Conservation (phyloP, 2,329 filamentous ascomycete genomes). For the Dactylellina parvicollis region DNA sequence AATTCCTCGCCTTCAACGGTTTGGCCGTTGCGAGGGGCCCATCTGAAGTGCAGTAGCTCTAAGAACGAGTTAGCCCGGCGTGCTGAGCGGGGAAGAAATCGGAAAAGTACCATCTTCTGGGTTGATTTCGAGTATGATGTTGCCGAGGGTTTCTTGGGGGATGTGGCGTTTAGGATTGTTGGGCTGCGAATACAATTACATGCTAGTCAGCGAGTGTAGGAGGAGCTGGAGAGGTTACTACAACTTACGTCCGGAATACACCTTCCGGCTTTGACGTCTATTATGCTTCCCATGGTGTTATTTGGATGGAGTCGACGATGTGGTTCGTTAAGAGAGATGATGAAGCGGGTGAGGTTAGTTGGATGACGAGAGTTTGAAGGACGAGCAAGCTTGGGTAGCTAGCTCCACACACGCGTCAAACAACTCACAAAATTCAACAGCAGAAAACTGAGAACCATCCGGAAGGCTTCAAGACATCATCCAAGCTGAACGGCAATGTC, state of each 20-base stretch:
- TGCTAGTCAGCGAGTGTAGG: conserved; percentile 16
- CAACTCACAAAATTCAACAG: conserved; percentile 54
- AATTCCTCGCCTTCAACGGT: conserved; percentile 72
- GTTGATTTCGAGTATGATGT: conserved; percentile 51
- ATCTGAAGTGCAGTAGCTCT: conserved; percentile 97
- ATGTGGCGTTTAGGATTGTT: conserved; percentile 55
- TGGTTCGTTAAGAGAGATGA: conserved; percentile 7
- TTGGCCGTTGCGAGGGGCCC: conserved; percentile 80
- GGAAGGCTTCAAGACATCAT: background rate
- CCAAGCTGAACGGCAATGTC: conserved; percentile 1
- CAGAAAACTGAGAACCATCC: too few species aligned
- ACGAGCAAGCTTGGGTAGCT: conserved; percentile 5
- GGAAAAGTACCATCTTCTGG: conserved; percentile 29
- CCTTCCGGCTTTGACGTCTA: conserved; percentile 57
- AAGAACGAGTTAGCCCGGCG: conserved; percentile 16
- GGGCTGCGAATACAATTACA: conserved; percentile 13
- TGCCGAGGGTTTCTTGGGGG: conserved; percentile 56
- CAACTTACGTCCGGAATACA: conserved; percentile 55
- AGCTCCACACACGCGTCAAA: conserved; percentile 36
- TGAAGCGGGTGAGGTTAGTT: conserved; percentile 7
- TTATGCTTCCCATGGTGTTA: conserved; percentile 18
- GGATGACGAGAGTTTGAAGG: conserved; percentile 19
- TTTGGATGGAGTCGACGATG: background rate
- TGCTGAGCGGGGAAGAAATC: background rate
- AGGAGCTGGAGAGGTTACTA: background rate